Evolutionary conservation across 2,329 filamentous ascomycete species (phyloP), one percentile per base, ranked within the genome.

Genomic region (Pestalotiopsis sp.): DNA sequence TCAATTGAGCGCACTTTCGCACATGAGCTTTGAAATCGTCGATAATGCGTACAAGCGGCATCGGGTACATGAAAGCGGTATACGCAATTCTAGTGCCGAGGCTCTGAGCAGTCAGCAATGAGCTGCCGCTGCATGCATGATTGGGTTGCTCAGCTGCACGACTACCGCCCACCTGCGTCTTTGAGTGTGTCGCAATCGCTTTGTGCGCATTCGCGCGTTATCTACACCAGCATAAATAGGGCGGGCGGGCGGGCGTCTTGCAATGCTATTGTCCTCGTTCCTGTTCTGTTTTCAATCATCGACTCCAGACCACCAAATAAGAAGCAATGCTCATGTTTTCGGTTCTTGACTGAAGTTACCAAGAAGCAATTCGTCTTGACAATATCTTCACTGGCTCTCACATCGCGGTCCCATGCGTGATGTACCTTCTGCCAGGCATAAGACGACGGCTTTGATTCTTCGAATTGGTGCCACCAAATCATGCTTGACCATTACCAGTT

Each of bases 61-160:
- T 11, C 11, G 4, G 17, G 6, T 48, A 20, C 13, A 24, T n/a
- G 7, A n/a, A 14, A 13, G 20, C 60, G 7, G 24, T 24, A 22
- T n/a, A 7, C 30, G 30, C 30, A 20, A 63, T 35, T 17, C 22
- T 22, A 13, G 17, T 20, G 13, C 38, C 38, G 22, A 66, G 64
- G 55, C 38, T 60, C 57, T 55, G 44, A 40, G 44, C 66, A 62
- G 62, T 68, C 66, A 65, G 62, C 62, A 57, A 55, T 39, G 30
- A 68, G 14, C 14, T 30, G 55, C 26, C 63, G 44, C 66, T 68
- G 66, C 66, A 62, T 44, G 63, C 63, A 44, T 68, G 63, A 68
- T 68, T 68, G 66, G 66, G 35, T 26, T 11, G 30, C 61, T 14
- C 11, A 9, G 14, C 58, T 26, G 58, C 58, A 39, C 58, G 10